These are phyloP conservation scores for Sonneratia caseolaris DNA, from an alignment of 345 rosid species.

Conservation along the genomic window DNA sequence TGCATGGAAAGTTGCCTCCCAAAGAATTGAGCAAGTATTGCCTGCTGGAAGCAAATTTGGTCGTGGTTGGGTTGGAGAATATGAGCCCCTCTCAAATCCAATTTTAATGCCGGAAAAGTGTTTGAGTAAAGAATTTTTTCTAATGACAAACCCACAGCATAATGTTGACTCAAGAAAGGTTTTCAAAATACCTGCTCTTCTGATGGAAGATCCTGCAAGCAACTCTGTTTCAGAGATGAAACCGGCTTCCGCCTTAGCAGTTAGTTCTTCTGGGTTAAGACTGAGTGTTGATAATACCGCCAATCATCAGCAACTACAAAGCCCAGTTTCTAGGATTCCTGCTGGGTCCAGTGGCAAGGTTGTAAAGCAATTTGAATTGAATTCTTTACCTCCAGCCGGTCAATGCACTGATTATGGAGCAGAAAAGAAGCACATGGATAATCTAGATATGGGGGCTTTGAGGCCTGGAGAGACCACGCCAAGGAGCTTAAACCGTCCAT, in stretches of 20 bases:
- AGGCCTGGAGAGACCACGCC: constrained; percentile 9
- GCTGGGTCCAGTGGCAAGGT: constrained; percentile 39
- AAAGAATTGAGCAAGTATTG: constrained; percentile 61
- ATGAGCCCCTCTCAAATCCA: constrained; percentile 82
- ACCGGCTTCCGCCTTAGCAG: constrained; percentile 21
- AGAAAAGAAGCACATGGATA: constrained; percentile 32
- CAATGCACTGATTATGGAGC: constrained; percentile 30
- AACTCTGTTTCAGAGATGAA: constrained; percentile 28
- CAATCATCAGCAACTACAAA: constrained; percentile 27
- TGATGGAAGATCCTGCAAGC: constrained; percentile 21
- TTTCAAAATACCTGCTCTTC: constrained; percentile 24
- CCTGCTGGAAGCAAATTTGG: constrained; percentile 68
- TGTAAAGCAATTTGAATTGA: constrained; percentile 65
- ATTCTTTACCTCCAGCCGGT: constrained; percentile 50
- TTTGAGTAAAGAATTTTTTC: constrained; percentile 30
- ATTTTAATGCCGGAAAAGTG: constrained; percentile 45
- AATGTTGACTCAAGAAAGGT: constrained; percentile 16
- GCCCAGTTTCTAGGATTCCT: constrained; percentile 23
- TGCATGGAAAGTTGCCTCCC: constrained; percentile 78
- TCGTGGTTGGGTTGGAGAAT: constrained; percentile 87
- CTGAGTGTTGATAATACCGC: constrained; percentile 15
- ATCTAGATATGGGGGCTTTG: constrained; percentile 24
- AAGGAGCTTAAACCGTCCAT: constrained; percentile 3
- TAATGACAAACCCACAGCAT: constrained; percentile 24
- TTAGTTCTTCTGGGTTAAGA: constrained; percentile 27